A percentile compares a stretch with the other conserved stretches of the same genome.
Conservation (phyloP, 108 stramenopile genomes). For the Asterionellopsis glacialis region DNA sequence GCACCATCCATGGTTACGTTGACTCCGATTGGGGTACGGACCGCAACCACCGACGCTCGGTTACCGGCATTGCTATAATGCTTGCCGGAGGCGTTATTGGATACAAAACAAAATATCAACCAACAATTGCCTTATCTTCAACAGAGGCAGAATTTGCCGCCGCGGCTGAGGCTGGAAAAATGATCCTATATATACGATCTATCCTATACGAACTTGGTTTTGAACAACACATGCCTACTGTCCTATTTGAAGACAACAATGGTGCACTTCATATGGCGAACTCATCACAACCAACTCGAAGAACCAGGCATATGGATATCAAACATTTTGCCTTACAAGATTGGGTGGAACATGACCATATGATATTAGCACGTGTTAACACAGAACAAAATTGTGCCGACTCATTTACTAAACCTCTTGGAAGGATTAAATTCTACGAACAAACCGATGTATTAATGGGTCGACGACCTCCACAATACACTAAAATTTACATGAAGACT, state of each 20-base stretch:
- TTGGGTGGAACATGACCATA: slow-evolving; percentile 7
- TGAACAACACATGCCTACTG: not conserved
- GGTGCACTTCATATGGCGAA: slow-evolving; percentile 19
- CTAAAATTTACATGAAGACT: no score
- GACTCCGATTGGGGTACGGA: slow-evolving; percentile 31
- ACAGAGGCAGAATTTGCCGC: no score
- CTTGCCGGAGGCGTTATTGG: slow-evolving; percentile 14
- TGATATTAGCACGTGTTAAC: not conserved
- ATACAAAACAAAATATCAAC: slow-evolving; percentile 11
- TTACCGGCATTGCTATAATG: slow-evolving; percentile 2
- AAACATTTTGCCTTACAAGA: no score
- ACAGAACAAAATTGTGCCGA: slow-evolving; percentile 10
- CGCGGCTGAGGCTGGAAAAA: no score
- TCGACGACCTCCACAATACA: not conserved
- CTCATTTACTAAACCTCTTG: slow-evolving; percentile 8
- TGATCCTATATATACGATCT: no score
- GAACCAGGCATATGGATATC: slow-evolving; percentile 32
- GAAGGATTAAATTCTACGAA: slow-evolving; percentile 5
- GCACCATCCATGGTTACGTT: not conserved
- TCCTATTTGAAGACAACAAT: no score
- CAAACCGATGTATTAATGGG: no score
- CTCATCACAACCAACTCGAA: slow-evolving; percentile 17
- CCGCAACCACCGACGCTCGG: not conserved
- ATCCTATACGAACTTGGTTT: slow-evolving; percentile 8
- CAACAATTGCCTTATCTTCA: no score